Evolutionary conservation across 2,329 filamentous ascomycete genomes (phyloP).

Genomic region (Sporothrix pseudoabietina): DNA sequence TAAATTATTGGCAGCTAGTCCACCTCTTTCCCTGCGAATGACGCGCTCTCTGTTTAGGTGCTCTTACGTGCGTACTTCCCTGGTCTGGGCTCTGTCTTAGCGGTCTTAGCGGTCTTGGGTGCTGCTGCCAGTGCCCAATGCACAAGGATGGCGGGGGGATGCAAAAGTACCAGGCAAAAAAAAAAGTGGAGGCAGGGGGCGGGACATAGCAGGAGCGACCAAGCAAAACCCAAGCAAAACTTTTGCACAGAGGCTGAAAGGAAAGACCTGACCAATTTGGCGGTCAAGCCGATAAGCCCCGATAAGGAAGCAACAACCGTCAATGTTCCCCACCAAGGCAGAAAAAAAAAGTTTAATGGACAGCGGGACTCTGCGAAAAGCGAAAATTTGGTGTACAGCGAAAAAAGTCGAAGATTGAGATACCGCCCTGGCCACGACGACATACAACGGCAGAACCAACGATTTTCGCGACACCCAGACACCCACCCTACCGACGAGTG

Average conservation of each 20-base stretch:
- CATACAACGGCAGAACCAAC: neutral
- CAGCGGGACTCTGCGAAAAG: constrained; percentile 19
- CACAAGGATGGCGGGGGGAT: constrained; percentile 15
- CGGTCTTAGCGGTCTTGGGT: neutral
- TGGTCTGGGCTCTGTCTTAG: neutral
- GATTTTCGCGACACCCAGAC: neutral
- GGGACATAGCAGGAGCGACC: neutral
- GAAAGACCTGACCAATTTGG: neutral
- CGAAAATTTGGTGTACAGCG: constrained; percentile 24
- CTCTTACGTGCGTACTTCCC: neutral
- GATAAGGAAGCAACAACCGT: constrained; percentile 15
- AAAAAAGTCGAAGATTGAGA: constrained; percentile 12
- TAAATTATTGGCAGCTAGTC: neutral
- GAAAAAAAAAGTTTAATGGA: constrained; percentile 25
- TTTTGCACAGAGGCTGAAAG: neutral
- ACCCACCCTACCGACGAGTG: neutral
- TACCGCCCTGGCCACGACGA: constrained; percentile 24
- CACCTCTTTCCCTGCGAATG: constrained; percentile 2
- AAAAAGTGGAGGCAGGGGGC: constrained; percentile 26
- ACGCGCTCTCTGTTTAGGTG: constrained; percentile 17
- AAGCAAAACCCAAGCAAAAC: neutral
- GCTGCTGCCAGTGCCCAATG: neutral
- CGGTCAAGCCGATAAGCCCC: constrained; percentile 31
- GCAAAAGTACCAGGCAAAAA: constrained; percentile 3
- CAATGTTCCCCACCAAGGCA: constrained; percentile 16